Evolutionary conservation across 2,329 filamentous ascomycete genomes (phyloP).

Genomic region (Colletotrichum noveboracense): DNA sequence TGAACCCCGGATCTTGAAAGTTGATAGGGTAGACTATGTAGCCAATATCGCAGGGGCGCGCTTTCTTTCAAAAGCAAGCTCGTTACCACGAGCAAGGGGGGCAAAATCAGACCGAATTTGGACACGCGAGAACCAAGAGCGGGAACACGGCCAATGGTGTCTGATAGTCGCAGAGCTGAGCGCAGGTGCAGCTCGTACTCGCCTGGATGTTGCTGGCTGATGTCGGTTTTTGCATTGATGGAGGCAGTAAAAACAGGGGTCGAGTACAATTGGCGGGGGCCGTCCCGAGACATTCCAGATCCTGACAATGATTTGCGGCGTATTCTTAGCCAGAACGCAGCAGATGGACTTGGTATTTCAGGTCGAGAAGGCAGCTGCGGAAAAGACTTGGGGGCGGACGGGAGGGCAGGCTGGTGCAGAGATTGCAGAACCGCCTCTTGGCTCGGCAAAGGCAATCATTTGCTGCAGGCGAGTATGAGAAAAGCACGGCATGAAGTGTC

Average conservation of each 20-base stretch:
- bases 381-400: not conserved
- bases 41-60: not conserved
- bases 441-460: not conserved
- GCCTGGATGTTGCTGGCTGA: not conserved
- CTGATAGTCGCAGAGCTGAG: not conserved
- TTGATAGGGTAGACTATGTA: not conserved
- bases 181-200: not conserved
- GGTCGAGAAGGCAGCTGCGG: not conserved
- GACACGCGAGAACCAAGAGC: not conserved
- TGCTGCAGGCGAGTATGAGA: not conserved
- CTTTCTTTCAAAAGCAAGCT: not conserved
- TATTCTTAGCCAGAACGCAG: not conserved
- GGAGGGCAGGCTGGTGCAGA: not conserved
- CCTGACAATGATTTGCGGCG: not conserved
- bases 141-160: not conserved
- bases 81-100: not conserved
- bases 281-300: constrained; percentile 3
- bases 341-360: not conserved
- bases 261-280: not conserved
- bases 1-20: not conserved
- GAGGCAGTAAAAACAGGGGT: not conserved
- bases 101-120: not conserved
- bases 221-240: not conserved
- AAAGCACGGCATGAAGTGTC: not conserved
- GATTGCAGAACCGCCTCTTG: constrained; percentile 7